These are phyloP conservation scores for Ajuga reptans DNA, from an alignment of 305 asterid species.

Conservation along the genomic window DNA sequence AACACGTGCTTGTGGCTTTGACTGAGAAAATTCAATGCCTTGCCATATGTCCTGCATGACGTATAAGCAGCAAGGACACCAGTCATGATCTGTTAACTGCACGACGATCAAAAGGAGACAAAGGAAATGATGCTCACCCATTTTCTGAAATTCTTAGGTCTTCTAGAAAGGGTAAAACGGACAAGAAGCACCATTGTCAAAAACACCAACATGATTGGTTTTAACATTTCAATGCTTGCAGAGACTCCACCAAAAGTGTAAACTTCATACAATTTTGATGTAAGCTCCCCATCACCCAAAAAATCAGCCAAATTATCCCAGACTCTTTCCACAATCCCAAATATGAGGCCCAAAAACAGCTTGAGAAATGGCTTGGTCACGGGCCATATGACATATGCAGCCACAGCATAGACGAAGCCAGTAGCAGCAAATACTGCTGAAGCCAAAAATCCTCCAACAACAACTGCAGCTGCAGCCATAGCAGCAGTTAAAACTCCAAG, in stretches of 20 bases:
- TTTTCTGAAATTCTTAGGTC: conserved; percentile 85
- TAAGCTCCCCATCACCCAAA: conserved; percentile 58
- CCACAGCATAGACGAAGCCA: conserved; percentile 49
- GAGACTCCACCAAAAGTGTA: conserved; percentile 71
- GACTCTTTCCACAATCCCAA: conserved; percentile 49
- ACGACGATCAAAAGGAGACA: conserved; percentile 21
- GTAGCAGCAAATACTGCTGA: conserved; percentile 82
- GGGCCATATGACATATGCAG: conserved; percentile 72
- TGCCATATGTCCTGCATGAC: conserved; percentile 91
- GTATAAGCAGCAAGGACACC: conserved; percentile 22
- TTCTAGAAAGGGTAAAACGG: conserved; percentile 88
- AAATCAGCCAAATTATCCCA: conserved; percentile 64
- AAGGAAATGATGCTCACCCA: conserved; percentile 55
- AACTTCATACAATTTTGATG: conserved; percentile 42
- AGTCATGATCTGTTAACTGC: conserved; percentile 16
- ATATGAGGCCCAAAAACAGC: conserved; percentile 48
- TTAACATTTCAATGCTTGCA: conserved; percentile 63
- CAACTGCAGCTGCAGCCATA: conserved; percentile 72
- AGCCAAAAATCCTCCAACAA: conserved; percentile 83
- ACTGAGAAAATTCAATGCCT: conserved; percentile 89
- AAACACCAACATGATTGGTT: conserved; percentile 67
- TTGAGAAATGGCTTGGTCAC: conserved; percentile 66
- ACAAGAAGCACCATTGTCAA: conserved; percentile 75
- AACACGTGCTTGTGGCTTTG: conserved; percentile 97
- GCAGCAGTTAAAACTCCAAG: conserved; percentile 73